These are phyloP conservation scores for Suhomyces sp. DNA, from an alignment of 805 yeast species.

Conservation along the genomic window DNA sequence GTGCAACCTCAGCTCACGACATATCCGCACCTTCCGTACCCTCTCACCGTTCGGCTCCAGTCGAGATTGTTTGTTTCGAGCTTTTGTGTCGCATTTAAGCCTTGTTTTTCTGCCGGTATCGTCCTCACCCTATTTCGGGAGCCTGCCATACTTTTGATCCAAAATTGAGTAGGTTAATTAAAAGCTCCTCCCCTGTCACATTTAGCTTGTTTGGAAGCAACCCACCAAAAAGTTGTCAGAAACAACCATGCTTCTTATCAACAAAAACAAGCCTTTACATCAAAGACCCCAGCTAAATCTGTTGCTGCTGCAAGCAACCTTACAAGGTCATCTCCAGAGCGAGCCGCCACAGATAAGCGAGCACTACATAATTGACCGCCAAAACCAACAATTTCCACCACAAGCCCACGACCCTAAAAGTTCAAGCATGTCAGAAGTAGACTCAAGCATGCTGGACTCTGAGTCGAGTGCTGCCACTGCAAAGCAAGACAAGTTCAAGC, in stretches of 20 bases:
- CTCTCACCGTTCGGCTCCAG: neutral
- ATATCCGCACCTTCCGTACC: neutral
- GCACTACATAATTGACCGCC: neutral
- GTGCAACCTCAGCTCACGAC: neutral
- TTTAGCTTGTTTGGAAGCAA: neutral
- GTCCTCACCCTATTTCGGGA: neutral
- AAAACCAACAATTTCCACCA: neutral
- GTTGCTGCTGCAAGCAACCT: neutral
- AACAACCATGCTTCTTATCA: neutral
- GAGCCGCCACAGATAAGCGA: neutral
- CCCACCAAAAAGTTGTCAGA: neutral
- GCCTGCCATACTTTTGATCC: neutral
- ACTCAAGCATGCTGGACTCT: neutral
- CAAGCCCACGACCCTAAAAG: neutral
- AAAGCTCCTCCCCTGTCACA: neutral
- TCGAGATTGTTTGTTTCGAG: neutral
- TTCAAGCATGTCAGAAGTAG: neutral
- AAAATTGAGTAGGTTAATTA: neutral
- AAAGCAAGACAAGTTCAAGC: constrained; percentile 8
- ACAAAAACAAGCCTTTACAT: neutral
- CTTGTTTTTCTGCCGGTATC: neutral
- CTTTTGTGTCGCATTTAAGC: neutral
- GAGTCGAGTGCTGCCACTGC: neutral
- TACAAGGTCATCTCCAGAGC: neutral
- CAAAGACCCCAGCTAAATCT: neutral